Evolutionary conservation across 352 stramenopile species (phyloP), one percentile per base, ranked within the genome.

Genomic region (Phytopythium montanum): DNA sequence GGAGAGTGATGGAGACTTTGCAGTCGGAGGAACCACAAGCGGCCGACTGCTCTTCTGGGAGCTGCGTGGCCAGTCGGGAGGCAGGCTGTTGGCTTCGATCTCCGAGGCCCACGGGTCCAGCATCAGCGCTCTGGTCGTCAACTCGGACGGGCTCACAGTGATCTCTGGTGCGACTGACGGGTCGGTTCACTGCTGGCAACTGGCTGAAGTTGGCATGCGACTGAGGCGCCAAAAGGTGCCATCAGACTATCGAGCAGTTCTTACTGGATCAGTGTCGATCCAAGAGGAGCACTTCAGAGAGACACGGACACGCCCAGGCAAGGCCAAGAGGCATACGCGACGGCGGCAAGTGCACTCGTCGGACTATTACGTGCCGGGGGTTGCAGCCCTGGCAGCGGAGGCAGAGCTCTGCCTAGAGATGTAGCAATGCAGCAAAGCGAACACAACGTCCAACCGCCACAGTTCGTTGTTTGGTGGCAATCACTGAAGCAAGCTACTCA

Each of bases 31-130:
- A 19, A 90, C 79, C 7, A 85, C 78, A 1, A 75, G 75, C 29
- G 84, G 81, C 19, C 73, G 70, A 26, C 58, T 90, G 28, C 69
- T 88, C 19, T 88, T 91, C 57, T 92, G 81, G 84, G 84, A 87
- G 52, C 50, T 91, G 19, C 70, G 80, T 46, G 64, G 77, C 8
- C 41, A 60, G 10, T 28, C 50, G 36, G 80, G 72, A 9, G 72
- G 69, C 1, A 76, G 85, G 29, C 44, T 84, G n/a, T 61, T 90
- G 12, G 89, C 76, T 46, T 72, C 87, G 33, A 85, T 92, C 23
- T 68, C 74, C 1, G 73, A 75, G 41, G 81, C 78, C 23, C 80
- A 92, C 50, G 75, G 84, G 10, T 65, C 77, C 21, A 79, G 81
- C 59, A 79, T 94, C 56, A 87, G 70, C 26, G 70, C 81, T 41